Evolutionary conservation across 75 land plant species (phyloP), one percentile per base, ranked within the genome.

Genomic region (Pseudotsuga menziesii): DNA sequence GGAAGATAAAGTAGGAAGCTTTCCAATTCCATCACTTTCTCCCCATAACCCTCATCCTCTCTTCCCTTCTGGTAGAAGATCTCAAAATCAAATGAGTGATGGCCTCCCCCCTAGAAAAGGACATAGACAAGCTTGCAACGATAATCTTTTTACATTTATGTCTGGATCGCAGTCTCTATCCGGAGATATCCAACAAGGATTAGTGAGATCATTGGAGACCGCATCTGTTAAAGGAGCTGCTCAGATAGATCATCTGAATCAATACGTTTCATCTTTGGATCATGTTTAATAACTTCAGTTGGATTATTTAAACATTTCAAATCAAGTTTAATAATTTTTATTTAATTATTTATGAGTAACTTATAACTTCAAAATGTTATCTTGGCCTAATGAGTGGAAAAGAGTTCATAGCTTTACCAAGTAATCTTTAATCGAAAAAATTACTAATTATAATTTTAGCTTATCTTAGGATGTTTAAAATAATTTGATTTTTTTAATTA

Each of bases 91-190:
- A 29, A 75, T 75, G 73, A 77, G 82, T 13, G 90, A 85, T 60
- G 61, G 83, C 52, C 84, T 92, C 0, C 93, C 98, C 52, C 96
- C 93, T 2, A 76, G 95, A 4, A 90, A 88, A 36, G 87, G 85
- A 9, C 98, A 95, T 74, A 84, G 98, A 55, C 82, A 96, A 56
- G 90, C 91, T 1, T 88, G 76, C 57, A 94, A 94, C 54, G 98
- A 95, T 48, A 83, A 93, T 73, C 85, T 96, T 4, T 85, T 91
- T 66, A 81, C 84, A 35, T 79, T 83, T 73, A 56, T 82, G 56
- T 23, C 39, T 0, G 61, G 60, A 15, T 61, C 79, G 27, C 85
- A 79, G 58, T 61, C 82, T 20, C 71, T 20, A 52, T 82, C 23
- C 44, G 79, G 23, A 75, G 74, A 23, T 66, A 61, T 57, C 19